Evolutionary conservation across 257 asterid species (phyloP).

Genomic region (Jaltomata sinuosa): DNA sequence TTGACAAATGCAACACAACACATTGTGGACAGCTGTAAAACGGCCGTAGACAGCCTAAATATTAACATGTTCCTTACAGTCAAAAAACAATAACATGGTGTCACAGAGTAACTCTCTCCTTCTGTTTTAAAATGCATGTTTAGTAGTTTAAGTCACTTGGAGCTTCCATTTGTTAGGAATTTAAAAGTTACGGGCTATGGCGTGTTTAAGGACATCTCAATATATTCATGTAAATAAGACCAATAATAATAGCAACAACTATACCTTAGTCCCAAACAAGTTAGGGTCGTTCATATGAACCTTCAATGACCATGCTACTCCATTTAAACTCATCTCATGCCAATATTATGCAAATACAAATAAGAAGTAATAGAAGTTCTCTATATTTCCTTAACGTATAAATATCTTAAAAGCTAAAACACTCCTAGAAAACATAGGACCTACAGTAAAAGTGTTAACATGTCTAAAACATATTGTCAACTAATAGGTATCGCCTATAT

Average conservation of each 20-base stretch:
- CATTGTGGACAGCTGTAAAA: background rate
- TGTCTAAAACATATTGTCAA: background rate
- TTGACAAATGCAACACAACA: background rate
- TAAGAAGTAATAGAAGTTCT: background rate
- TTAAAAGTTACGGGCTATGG: background rate
- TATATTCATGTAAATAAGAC: background rate
- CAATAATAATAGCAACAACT: background rate
- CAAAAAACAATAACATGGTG: background rate
- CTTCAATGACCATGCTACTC: background rate
- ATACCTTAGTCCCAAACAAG: background rate
- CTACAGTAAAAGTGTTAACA: background rate
- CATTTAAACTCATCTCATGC: background rate
- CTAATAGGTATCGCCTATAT: background rate
- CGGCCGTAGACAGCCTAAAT: background rate
- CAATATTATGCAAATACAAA: background rate
- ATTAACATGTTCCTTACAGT: background rate
- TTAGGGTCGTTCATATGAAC: background rate
- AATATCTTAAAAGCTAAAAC: background rate
- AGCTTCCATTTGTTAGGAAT: background rate
- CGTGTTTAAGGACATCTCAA: background rate
- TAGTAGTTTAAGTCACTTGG: background rate
- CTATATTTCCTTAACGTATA: background rate
- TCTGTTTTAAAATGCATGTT: background rate
- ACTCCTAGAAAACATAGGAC: background rate
- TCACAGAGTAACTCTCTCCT: background rate